Base-by-base conservation (phyloP, 75 land plant species). In the Isoetes taiwanensis region DNA sequence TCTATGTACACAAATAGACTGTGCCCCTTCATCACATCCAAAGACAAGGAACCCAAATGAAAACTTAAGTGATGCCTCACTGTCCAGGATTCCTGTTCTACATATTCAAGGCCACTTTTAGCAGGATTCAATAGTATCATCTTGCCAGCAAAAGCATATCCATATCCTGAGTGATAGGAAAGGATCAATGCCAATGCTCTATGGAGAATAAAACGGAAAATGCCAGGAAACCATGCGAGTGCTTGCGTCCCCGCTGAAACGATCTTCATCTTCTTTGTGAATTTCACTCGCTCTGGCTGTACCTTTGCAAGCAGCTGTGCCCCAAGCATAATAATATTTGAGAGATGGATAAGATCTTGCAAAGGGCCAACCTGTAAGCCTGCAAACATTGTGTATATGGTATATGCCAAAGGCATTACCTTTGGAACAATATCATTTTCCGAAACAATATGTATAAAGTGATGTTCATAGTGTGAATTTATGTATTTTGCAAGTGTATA, bases 391-490 rank as follows among this genome's bases (percentile, higher is more conserved):
- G 62, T 63, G 58, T 74, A 74, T 9, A 74, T 30, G 11, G 56
- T 41, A 9, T 71, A 65, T 0, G 75, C 68, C 17, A 74, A 35
- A 0, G 74, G 68, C 76, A 74, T 74, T 32, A 71, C 64, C 63
- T 54, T 70, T 35, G 76, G 76, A 1, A 70, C 55, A 20, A 74
- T 72, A 31, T 74, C 76, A 9, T 58, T 63, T 35, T 58, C 20
- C 0, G 76, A 74, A 10, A 74, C 76, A 0, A 74, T 53, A 48
- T 74, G 76, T 4, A 74, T 67, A 32, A 74, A 71, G 53, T 74
- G 76, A 16, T 41, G 68, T 32, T 64, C 70, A 64, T 74, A 74
- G 20, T 52, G 68, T 1, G 30, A 35, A 20, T 74, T 74, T 2
- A 74, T 74, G 32, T 71, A 64, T 23, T 54, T 70, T 26, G 76